These are phyloP conservation scores for Xylaria castorea DNA, from an alignment of 495 filamentous ascomycete genomes.

Conservation along the genomic window DNA sequence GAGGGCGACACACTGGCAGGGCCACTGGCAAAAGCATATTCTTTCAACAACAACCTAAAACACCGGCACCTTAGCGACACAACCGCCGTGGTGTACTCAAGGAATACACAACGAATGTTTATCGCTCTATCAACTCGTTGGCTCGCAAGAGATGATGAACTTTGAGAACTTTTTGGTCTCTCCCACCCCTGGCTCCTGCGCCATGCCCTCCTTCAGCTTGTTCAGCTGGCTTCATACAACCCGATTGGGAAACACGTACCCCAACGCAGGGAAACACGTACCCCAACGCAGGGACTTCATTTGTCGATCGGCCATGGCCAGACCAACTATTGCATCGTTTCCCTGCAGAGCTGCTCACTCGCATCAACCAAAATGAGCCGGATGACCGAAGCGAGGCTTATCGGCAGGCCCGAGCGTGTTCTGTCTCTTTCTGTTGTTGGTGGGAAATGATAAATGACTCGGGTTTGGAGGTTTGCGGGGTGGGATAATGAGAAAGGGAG, in stretches of 20 bases:
- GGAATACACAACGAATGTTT: neutral
- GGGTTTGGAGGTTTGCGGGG: neutral
- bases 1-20: neutral
- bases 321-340: slow-evolving; percentile 19
- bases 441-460: neutral
- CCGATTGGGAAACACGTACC: slow-evolving; percentile 9
- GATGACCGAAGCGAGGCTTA: neutral
- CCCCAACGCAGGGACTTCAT: slow-evolving; percentile 1
- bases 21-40: neutral
- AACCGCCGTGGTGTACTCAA: too few species aligned
- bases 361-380: neutral
- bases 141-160: neutral
- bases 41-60: neutral
- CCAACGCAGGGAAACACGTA: slow-evolving; percentile 2
- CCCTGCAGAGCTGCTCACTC: neutral
- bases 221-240: slow-evolving; percentile 5
- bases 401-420: neutral
- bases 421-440: neutral
- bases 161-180: neutral
- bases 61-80: neutral
- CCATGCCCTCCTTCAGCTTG: slow-evolving; percentile 10
- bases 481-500: neutral
- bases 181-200: neutral
- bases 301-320: neutral
- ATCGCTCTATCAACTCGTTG: neutral